Conservation (phyloP, 2,329 filamentous ascomycete genomes). For the Ophiostoma ips region DNA sequence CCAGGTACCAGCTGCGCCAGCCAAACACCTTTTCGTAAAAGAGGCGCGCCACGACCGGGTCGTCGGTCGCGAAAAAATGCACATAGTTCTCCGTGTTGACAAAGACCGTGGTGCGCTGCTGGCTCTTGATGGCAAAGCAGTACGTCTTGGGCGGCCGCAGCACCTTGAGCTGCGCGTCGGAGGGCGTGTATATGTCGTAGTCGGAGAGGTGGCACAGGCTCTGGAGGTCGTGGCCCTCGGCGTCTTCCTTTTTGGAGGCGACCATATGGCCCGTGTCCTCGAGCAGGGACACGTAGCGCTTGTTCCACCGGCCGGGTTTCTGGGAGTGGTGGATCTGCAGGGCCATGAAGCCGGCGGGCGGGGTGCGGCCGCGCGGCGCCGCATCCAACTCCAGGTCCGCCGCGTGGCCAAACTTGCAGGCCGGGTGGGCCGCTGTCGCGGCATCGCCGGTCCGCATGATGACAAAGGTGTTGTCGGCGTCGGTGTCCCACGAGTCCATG, state of each 20-base stretch:
- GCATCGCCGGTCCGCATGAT: slow-evolving; percentile 35
- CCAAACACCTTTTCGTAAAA: slow-evolving; percentile 61
- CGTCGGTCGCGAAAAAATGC: slow-evolving; percentile 79
- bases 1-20: slow-evolving; percentile 89
- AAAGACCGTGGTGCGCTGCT: slow-evolving; percentile 78
- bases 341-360: slow-evolving; percentile 47
- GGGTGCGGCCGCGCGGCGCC: slow-evolving; percentile 38
- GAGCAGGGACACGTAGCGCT: slow-evolving; percentile 63
- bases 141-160: slow-evolving; percentile 73
- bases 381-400: slow-evolving; percentile 50
- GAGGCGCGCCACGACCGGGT: slow-evolving; percentile 47
- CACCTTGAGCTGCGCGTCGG: slow-evolving; percentile 51
- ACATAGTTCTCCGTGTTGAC: slow-evolving; percentile 73
- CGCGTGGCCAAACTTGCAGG: slow-evolving; percentile 17
- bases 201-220: slow-evolving; percentile 77
- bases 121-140: slow-evolving; percentile 82
- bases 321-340: slow-evolving; percentile 71
- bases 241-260: background rate
- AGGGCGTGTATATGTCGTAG: slow-evolving; percentile 80
- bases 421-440: background rate
- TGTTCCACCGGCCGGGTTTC: slow-evolving; percentile 74
- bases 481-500: slow-evolving; percentile 83
- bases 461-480: slow-evolving; percentile 60
- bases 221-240: slow-evolving; percentile 21
- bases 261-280: slow-evolving; percentile 11